phyloP scores from a whole-genome alignment of 139 green algal genomes.

The Limnomonas spitsbergensis region DNA sequence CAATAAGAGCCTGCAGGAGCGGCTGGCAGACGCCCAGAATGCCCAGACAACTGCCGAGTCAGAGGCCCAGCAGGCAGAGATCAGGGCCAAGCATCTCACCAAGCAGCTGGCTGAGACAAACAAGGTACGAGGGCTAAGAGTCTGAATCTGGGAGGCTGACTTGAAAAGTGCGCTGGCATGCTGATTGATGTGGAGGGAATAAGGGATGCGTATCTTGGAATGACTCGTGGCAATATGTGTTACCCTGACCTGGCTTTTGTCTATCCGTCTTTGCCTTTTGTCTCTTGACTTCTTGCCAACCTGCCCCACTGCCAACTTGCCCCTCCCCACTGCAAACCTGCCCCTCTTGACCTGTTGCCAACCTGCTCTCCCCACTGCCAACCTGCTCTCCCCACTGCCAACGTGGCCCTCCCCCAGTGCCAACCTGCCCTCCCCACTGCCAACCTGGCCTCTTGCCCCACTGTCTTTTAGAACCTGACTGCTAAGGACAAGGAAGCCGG shows the following conservation, averaged over 20 bases:
- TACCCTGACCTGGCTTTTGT: no score
- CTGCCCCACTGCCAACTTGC: no score
- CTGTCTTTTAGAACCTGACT: constrained; percentile 29
- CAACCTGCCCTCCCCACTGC: background rate
- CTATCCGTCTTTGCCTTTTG: no score
- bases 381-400: background rate
- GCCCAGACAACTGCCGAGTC: constrained; percentile 41
- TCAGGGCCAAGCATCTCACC: constrained; percentile 69
- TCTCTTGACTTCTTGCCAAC: no score
- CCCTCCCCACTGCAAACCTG: no score
- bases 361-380: background rate
- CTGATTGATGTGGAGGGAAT: no score
- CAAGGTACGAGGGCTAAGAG: background rate
- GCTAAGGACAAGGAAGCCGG: constrained; percentile 76
- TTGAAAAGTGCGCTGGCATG: no score
- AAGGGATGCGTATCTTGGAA: no score
- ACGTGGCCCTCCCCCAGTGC: no score
- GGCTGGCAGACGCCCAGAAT: constrained; percentile 68
- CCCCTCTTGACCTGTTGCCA: background rate
- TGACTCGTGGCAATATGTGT: no score
- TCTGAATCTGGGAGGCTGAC: background rate
- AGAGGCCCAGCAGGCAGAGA: constrained; percentile 48
- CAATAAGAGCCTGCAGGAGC: constrained; percentile 69
- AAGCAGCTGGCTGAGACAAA: constrained; percentile 69
- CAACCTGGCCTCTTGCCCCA: background rate